These are phyloP conservation scores for Hordeum marinum DNA, from an alignment of 176 grass and related monocot species.

Conservation along the genomic window DNA sequence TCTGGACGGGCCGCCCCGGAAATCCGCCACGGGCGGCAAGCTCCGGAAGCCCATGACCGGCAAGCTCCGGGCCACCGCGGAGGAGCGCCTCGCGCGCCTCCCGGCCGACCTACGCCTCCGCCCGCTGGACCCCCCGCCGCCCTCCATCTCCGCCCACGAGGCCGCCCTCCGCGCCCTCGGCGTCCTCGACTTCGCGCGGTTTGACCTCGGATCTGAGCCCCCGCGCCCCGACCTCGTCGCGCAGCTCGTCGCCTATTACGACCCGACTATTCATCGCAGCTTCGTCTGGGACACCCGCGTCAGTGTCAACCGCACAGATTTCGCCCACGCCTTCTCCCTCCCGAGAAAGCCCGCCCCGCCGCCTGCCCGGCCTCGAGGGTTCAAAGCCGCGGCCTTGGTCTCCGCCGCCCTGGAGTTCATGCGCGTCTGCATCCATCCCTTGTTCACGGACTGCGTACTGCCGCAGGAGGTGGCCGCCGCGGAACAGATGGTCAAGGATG, in stretches of 20 bases:
- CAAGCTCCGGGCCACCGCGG: conserved; percentile 45
- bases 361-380: background rate
- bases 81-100: conserved; percentile 50
- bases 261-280: conserved; percentile 48
- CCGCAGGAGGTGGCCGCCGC: conserved; percentile 58
- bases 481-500: conserved; percentile 61
- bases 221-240: conserved; percentile 58
- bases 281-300: conserved; percentile 53
- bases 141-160: conserved; percentile 42
- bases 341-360: conserved; percentile 39
- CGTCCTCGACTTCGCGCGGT: conserved; percentile 61
- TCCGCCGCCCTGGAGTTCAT: conserved; percentile 51
- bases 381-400: conserved; percentile 32
- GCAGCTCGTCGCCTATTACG: conserved; percentile 64
- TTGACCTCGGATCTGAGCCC: conserved; percentile 28
- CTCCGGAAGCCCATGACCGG: conserved; percentile 39
- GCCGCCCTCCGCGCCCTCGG: conserved; percentile 54
- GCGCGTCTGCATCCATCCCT: conserved; percentile 52
- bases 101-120: conserved; percentile 24
- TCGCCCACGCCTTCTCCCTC: conserved; percentile 39
- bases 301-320: conserved; percentile 43
- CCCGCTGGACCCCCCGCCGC: background rate
- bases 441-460: conserved; percentile 59
- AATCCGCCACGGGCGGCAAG: conserved; percentile 14
- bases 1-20: conserved; percentile 41